Evolutionary conservation across 2,329 filamentous ascomycete genomes (phyloP).

Genomic region (Diaporthe longicolla): DNA sequence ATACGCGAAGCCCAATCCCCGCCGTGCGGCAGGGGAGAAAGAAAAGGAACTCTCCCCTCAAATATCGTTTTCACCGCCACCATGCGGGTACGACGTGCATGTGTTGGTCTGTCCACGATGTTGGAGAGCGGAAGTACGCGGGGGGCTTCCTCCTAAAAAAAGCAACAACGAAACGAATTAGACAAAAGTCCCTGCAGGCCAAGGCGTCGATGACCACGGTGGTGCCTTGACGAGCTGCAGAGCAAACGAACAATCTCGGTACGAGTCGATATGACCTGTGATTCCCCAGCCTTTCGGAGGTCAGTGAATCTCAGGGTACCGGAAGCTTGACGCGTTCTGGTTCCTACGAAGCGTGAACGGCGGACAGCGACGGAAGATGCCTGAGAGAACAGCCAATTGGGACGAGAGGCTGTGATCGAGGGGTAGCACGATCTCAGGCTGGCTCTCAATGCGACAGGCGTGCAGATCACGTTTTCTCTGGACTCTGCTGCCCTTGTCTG

Average conservation of each 20-base stretch:
- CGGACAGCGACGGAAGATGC: neutral
- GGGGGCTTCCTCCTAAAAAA: conserved; percentile 25
- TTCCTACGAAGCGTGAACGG: neutral
- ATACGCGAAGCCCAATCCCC: conserved; percentile 9
- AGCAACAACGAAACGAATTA: conserved; percentile 9
- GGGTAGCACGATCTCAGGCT: neutral
- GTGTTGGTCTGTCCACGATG: neutral
- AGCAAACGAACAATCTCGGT: conserved; percentile 18
- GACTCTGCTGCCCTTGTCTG: conserved; percentile 1
- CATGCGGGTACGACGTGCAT: neutral
- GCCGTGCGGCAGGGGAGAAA: neutral
- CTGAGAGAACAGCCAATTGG: neutral
- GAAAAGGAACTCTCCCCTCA: neutral
- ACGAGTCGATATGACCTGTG: neutral
- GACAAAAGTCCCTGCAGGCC: conserved; percentile 12
- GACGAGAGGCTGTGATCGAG: neutral
- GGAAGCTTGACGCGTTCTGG: neutral
- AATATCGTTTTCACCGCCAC: conserved; percentile 17
- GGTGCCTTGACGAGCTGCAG: conserved; percentile 26
- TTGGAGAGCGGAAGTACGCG: neutral
- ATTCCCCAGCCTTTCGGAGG: neutral
- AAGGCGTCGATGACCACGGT: neutral
- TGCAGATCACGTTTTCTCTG: neutral
- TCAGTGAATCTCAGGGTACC: neutral
- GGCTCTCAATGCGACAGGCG: neutral